phyloP scores from a whole-genome alignment of 2,329 filamentous ascomycete genomes.

The Aspergillus quadricinctus region DNA sequence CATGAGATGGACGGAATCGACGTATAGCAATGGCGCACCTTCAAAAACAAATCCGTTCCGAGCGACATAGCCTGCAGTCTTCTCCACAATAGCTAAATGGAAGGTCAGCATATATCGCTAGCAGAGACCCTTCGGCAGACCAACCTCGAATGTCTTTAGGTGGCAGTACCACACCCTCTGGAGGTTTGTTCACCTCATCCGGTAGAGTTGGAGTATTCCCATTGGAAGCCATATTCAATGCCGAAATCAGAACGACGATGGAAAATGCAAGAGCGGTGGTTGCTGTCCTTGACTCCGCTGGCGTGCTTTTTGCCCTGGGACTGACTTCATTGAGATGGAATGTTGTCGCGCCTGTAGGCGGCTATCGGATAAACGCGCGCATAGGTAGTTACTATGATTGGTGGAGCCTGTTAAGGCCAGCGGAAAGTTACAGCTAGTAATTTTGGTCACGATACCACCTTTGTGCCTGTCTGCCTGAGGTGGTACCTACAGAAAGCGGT shows the following conservation, averaged over 20 bases:
- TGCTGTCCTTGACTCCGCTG: not conserved
- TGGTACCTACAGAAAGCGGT: too few species aligned
- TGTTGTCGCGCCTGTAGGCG: conserved; percentile 6
- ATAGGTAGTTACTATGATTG: conserved; percentile 7
- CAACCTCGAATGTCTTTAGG: conserved; percentile 72
- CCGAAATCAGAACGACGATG: not conserved
- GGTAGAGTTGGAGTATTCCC: conserved; percentile 35
- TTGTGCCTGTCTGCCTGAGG: too few species aligned
- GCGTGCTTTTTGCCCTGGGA: not conserved
- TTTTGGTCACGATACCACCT: too few species aligned
- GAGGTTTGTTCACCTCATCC: conserved; percentile 68
- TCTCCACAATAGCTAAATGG: conserved; percentile 67
- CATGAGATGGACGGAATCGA: not conserved
- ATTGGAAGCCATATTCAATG: conserved; percentile 38
- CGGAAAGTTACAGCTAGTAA: not conserved
- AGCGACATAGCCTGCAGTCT: conserved; percentile 87
- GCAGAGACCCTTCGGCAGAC: conserved; percentile 5
- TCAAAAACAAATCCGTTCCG: conserved; percentile 65
- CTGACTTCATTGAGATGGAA: conserved; percentile 1
- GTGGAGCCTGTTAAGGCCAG: not conserved
- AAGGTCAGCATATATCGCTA: conserved; percentile 20
- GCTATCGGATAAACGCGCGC: conserved; percentile 7
- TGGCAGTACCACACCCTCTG: conserved; percentile 78
- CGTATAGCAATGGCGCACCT: conserved; percentile 32
- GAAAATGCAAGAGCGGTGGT: not conserved